Evolutionary conservation across 2,329 filamentous ascomycete species (phyloP), one percentile per base, ranked within the genome.

Genomic region (Exophiala sp.): DNA sequence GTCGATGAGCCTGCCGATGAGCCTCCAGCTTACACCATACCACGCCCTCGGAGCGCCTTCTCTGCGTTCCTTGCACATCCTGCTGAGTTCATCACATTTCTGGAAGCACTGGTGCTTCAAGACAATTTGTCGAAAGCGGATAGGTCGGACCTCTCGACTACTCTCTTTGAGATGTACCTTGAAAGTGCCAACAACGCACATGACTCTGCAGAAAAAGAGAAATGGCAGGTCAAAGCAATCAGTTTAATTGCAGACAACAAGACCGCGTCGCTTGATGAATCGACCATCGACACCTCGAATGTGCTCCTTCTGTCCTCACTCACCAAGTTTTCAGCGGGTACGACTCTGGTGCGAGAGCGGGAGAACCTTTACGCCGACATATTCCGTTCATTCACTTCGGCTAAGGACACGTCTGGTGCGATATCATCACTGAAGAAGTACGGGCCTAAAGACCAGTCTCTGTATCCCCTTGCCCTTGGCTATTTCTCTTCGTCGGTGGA

Each of bases 131-230:
- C 83, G 16, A 78, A 88, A 34, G 80, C 84, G 7, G 88, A 96
- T 67, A 88, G 85, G 59, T 82, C 86, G 1, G 95, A 99, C 69
- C 78, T 99, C 12, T 94, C 94, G 66, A 97, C 92, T 0, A 96
- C 95, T 0, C 71, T 99, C 11, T 97, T 99, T 66, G 95, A 99
- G 70, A 97, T 99, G 88, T 99, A 97, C 67, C 77, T 99, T 7
- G 88, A 95, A 69, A 94, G 91, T 64, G 88, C 92, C 18, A 87
- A 85, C 55, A 83, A 86, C 54, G 86, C 86, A 65, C 88, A 85
- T 65, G 85, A 85, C 52, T 8, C 76, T 78, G 43, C 71, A 70
- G 67, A 70, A 33, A 80, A 91, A 58, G 85, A 86, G 60, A 82
- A 87, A 60, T 99, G 94, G 92, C 90, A 96, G 67, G 79, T 79